Base-by-base conservation (phyloP, 192 early-diverging fungal species). In the Diversispora epigaea region DNA sequence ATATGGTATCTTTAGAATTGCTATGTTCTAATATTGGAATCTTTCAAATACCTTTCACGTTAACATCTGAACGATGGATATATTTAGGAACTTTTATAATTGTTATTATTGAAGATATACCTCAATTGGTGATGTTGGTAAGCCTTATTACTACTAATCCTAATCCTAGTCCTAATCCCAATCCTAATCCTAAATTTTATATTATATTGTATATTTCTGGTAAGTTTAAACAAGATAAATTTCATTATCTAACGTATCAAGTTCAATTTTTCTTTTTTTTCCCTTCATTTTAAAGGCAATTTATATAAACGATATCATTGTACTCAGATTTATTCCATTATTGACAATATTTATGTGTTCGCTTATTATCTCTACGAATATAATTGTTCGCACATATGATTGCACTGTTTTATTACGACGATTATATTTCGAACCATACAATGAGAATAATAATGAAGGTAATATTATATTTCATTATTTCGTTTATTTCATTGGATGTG, bases 121-220 rank as follows among this genome's bases (percentile, higher is more conserved):
- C 58, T 21, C 58, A 61, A 61, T 61, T 61, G 4, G 21, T 61
- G 11, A 61, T 22, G 17, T 40, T 32, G 58, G 58, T 61, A 61
- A 32, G 25, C 0, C 25, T 32, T 32, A 32, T 32, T 32, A 32
- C 25, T 32, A 32, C 25, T 32, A 32, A 32, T 32, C 0, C 25
- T 32, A 32, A 32, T 32, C 0, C 25, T 32, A 32, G 0, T 32
- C 0, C 25, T 32, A 32, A 32, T 32, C 0, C 25, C 2, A 32
- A 32, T 32, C 0, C 25, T 32, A 32, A 32, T 32, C 0, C 25
- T 32, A 32, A 0, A n/a, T n/a, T n/a, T n/a, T n/a, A n/a, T 32
- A 32, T 32, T 32, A 32, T 32, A 1, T 32, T 32, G 25, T 32
- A 32, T 32, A 32, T 32, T 32, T 32, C 25, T 32, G 25, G 25